phyloP scores from a whole-genome alignment of 495 filamentous ascomycete genomes.

The Daldinia grandis region DNA sequence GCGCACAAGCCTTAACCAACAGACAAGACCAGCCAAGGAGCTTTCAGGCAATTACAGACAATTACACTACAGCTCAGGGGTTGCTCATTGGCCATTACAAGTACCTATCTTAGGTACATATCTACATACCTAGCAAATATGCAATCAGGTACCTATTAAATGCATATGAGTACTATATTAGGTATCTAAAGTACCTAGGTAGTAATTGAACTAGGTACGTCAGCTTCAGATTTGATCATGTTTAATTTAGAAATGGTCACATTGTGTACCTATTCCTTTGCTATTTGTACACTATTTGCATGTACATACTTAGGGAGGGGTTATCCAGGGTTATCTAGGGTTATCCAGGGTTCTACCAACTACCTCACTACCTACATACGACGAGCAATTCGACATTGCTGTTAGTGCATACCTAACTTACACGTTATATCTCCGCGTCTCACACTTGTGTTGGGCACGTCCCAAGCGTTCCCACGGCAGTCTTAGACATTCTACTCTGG shows the following conservation, averaged over 20 bases:
- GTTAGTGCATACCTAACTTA: conserved; percentile 11
- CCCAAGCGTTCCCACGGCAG: conserved; percentile 22
- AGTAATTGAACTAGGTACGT: background rate
- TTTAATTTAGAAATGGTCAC: conserved; percentile 25
- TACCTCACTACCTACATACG: too few relatives aligned
- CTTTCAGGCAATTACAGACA: background rate
- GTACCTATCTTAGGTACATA: background rate
- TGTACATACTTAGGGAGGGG: background rate
- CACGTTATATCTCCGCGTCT: conserved; percentile 24
- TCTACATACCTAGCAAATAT: background rate
- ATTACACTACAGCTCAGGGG: background rate
- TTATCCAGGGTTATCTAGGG: too few relatives aligned
- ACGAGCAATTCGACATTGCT: background rate
- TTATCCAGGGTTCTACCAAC: background rate
- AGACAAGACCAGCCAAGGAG: conserved; percentile 10
- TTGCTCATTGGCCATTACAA: background rate
- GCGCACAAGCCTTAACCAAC: conserved; percentile 30
- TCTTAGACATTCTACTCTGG: conserved; percentile 28
- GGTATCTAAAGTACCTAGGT: background rate
- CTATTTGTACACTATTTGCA: background rate
- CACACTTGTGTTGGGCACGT: conserved; percentile 19
- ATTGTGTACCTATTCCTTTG: conserved; percentile 10
- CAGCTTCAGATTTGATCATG: conserved; percentile 17
- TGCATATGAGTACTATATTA: background rate
- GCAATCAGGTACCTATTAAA: too few relatives aligned